These are phyloP conservation scores for Talaromyces sp. DNA, from an alignment of 2,329 filamentous ascomycete species.

Conservation along the genomic window DNA sequence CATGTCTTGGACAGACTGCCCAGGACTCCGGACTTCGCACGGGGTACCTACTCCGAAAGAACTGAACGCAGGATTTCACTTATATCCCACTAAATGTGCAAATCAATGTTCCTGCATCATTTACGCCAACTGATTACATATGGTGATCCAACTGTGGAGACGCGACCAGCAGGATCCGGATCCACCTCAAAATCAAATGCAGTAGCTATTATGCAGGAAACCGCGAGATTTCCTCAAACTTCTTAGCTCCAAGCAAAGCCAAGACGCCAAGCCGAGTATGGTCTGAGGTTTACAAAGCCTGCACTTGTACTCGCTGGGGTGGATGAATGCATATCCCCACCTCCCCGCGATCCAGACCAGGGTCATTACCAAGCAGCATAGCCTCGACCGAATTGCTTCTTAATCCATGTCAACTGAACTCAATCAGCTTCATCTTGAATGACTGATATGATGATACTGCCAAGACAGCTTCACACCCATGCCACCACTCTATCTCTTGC, in stretches of 20 bases:
- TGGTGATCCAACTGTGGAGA: neutral
- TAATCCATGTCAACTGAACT: neutral
- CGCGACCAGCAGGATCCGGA: neutral
- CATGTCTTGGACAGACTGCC: neutral
- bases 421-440: no score
- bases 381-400: constrained; percentile 5
- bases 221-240: neutral
- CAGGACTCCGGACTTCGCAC: no score
- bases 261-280: constrained; percentile 5
- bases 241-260: neutral
- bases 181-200: neutral
- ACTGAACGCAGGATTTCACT: no score
- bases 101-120: neutral
- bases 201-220: neutral
- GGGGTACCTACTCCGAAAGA: no score
- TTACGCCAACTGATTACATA: neutral
- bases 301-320: neutral
- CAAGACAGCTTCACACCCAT: neutral
- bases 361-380: constrained; percentile 10
- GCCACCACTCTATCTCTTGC: neutral
- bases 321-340: neutral
- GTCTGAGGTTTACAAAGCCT: constrained; percentile 8
- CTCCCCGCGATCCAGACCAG: constrained; percentile 5
- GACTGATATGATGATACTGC: neutral
- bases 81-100: no score